Evolutionary conservation across 805 yeast genomes (phyloP).

Genomic region (Barnettozyma vustinii): DNA sequence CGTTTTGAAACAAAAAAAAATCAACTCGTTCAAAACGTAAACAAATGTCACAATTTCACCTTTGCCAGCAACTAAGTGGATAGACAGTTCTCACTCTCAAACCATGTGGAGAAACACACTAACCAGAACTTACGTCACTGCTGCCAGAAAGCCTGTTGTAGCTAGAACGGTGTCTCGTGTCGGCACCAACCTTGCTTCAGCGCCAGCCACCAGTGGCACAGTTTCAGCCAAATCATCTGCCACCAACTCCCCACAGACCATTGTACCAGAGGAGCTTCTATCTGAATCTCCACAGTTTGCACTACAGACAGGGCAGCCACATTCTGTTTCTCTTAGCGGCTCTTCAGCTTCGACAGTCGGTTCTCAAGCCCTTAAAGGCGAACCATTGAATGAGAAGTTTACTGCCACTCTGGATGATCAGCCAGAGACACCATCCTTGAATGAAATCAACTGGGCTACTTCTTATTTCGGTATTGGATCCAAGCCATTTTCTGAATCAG

Average conservation of each 20-base stretch:
- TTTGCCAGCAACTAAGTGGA: too few species aligned
- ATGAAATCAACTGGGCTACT: slow-evolving; percentile 66
- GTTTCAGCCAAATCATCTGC: background rate
- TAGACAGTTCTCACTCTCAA: background rate
- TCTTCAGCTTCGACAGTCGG: background rate
- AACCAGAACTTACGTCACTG: slow-evolving; percentile 5
- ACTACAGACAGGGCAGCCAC: slow-evolving; percentile 20
- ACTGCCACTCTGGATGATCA: slow-evolving; percentile 19
- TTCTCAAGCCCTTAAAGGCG: slow-evolving; percentile 13
- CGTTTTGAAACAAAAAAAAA: too few species aligned
- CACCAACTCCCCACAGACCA: background rate
- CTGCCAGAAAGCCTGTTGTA: slow-evolving; percentile 3
- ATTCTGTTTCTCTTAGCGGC: background rate
- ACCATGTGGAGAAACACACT: slow-evolving; percentile 4
- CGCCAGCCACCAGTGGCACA: background rate
- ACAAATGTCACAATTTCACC: background rate
- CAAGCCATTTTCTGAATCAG: slow-evolving; percentile 61
- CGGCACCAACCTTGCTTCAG: background rate
- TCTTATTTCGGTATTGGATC: slow-evolving; percentile 85
- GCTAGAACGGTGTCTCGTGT: slow-evolving; percentile 2
- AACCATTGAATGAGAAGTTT: slow-evolving; percentile 16
- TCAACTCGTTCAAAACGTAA: too few species aligned
- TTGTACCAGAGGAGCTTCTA: background rate
- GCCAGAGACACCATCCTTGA: slow-evolving; percentile 14
- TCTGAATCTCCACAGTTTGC: slow-evolving; percentile 22